Evolutionary conservation across 352 stramenopile genomes (phyloP), one percentile per base, ranked within the genome.

Genomic region (Pythium sukuiense): DNA sequence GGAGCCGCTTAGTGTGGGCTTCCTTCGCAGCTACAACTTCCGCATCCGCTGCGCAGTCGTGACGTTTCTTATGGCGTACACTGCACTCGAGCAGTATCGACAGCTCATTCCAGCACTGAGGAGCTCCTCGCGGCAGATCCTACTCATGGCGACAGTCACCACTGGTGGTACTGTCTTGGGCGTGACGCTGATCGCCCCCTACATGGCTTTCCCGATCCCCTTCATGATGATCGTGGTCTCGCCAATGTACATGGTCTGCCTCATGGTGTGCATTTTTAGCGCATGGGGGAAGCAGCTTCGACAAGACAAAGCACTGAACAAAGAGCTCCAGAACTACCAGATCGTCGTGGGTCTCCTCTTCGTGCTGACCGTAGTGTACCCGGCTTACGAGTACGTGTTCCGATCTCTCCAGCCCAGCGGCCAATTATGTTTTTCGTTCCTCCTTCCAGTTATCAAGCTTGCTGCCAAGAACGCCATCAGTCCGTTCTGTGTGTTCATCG

Each of bases 381-480:
- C 62, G 13, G 33, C 67, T 1, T 67, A 66, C 35, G 55, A 63
- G 48, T 60, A 49, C 18, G 50, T 26, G 2, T 74, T 73, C 33
- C 45, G 45, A 27, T 39, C 33, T 14, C 41, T 73, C 41, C 24
- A 61, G 13, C 46, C 52, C 2, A 37, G 24, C n/a, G n/a, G 29
- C 9, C 63, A 74, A 32, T 55, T 35, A 7, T 24, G 48, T 6
- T 67, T 65, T n/a, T 20, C 54, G 16, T 11, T 74, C 27, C n/a
- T 84, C 8, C 61, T 84, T 24, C 74, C 69, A 14, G 60, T 80
- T 24, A 63, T 82, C 30, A 84, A 84, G 53, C 62, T 84, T 24
- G 50, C 48, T 0, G 70, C 67, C 32, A 82, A 84, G 59, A 77
- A 79, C 50, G 54, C 67, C 29, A 70, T 83, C 29, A 72, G 65